Conservation (phyloP, 768 basidiomycete species). For the Tubosaeta sp. region DNA sequence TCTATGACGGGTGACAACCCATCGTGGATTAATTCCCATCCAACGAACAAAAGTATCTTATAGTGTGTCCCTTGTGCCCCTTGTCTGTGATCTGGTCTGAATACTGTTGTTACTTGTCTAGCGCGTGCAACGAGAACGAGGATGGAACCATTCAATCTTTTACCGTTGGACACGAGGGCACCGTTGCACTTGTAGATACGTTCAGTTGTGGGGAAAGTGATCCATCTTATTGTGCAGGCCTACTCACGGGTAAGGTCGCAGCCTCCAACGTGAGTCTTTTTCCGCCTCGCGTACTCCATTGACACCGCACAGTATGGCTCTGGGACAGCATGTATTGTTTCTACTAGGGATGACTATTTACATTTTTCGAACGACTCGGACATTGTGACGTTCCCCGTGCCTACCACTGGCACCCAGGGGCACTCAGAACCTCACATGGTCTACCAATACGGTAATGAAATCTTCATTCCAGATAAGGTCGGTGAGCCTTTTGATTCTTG, state of each 20-base stretch:
- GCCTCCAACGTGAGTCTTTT: conserved; percentile 47
- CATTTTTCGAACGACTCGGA: conserved; percentile 34
- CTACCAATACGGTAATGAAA: conserved; percentile 48
- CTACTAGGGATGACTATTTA: conserved; percentile 37
- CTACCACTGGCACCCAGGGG: conserved; percentile 22
- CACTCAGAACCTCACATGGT: conserved; percentile 67
- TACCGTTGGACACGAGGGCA: conserved; percentile 40
- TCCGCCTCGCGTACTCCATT: neutral
- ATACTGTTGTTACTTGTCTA: conserved; percentile 19
- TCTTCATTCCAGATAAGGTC: conserved; percentile 66
- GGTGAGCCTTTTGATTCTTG: conserved; percentile 11
- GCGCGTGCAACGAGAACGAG: conserved; percentile 56
- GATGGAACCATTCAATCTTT: conserved; percentile 54
- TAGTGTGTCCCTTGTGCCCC: conserved; percentile 39
- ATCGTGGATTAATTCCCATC: conserved; percentile 59
- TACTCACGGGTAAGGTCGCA: conserved; percentile 55
- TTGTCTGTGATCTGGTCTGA: neutral
- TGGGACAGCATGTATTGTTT: conserved; percentile 52
- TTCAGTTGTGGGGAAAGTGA: conserved; percentile 45
- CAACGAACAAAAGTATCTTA: conserved; percentile 53
- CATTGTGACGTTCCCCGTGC: conserved; percentile 51
- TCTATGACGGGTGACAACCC: conserved; percentile 41
- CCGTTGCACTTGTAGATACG: conserved; percentile 43
- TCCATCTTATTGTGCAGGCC: conserved; percentile 49
- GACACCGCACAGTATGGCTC: conserved; percentile 40